Conservation (phyloP, 139 green algal genomes). For the Chlamydomonas incerta region DNA sequence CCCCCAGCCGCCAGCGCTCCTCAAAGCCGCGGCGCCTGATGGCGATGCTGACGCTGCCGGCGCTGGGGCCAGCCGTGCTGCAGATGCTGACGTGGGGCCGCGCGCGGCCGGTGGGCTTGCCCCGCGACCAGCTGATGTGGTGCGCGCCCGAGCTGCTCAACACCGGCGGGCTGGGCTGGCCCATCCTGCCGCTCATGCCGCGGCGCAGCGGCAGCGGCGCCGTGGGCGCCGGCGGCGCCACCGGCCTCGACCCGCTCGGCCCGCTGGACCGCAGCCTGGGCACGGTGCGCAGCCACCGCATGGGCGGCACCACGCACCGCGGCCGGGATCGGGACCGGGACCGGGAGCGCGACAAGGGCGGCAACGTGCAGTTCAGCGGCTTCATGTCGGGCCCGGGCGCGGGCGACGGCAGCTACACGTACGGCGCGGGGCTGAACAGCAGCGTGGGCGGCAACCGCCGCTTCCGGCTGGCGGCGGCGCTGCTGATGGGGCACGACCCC, state of each 20-base stretch:
- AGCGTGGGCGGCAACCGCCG: background rate
- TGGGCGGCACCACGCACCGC: background rate
- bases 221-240: background rate
- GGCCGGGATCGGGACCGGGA: background rate
- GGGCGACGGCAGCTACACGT: conserved; percentile 26
- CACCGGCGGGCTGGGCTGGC: conserved; percentile 11
- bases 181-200: background rate
- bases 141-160: conserved; percentile 27
- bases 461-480: background rate
- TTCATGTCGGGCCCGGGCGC: too few relatives aligned
- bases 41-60: conserved; percentile 9
- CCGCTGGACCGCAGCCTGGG: background rate
- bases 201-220: background rate
- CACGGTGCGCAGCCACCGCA: background rate
- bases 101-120: conserved; percentile 23
- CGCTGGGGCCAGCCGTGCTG: conserved; percentile 10
- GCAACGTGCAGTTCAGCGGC: too few relatives aligned
- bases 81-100: conserved; percentile 39
- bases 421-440: background rate
- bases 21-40: background rate
- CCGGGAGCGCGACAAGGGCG: too few relatives aligned
- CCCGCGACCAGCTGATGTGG: conserved; percentile 19
- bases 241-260: background rate
- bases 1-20: background rate
- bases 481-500: conserved; percentile 21